Conservation (phyloP, 2,329 filamentous ascomycete species). For the Magnaporthiopsis rhizophila region DNA sequence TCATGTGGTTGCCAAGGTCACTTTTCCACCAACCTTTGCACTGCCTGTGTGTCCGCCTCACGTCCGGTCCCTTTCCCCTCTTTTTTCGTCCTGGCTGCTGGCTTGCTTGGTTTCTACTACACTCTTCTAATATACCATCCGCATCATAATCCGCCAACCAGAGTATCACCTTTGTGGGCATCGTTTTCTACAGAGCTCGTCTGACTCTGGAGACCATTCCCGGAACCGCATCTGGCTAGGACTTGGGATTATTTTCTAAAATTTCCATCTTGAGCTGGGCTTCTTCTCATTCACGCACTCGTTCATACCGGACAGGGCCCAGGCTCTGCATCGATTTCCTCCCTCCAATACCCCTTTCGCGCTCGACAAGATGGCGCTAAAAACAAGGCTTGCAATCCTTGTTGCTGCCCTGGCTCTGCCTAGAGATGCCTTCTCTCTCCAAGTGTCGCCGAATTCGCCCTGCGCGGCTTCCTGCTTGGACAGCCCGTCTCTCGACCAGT, state of each 20-base stretch:
- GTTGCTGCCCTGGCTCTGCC: constrained; percentile 1
- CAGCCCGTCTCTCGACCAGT: constrained; percentile 28
- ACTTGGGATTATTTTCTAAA: background rate
- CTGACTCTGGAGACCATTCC: too few species aligned
- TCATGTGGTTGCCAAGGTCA: too few species aligned
- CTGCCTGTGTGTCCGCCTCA: too few species aligned
- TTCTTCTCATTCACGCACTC: background rate
- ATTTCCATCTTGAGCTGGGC: background rate
- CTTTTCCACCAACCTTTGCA: background rate
- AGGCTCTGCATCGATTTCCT: too few species aligned
- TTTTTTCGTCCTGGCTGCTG: background rate
- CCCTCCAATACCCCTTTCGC: too few species aligned
- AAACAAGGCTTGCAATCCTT: background rate
- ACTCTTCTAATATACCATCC: background rate
- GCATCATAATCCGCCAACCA: background rate
- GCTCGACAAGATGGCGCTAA: background rate
- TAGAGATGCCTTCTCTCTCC: constrained; percentile 28
- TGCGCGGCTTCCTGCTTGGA: constrained; percentile 44
- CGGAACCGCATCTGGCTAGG: background rate
- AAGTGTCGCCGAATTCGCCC: constrained; percentile 46
- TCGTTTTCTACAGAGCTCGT: background rate
- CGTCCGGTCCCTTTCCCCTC: background rate
- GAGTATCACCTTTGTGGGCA: background rate
- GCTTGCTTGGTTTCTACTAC: constrained; percentile 1
- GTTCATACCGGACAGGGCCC: background rate